A percentile compares a stretch with the other conserved stretches of the same genome.
phyloP scores from a whole-genome alignment of 2,329 filamentous ascomycete species.

The Penicillium aurantiogriseum region DNA sequence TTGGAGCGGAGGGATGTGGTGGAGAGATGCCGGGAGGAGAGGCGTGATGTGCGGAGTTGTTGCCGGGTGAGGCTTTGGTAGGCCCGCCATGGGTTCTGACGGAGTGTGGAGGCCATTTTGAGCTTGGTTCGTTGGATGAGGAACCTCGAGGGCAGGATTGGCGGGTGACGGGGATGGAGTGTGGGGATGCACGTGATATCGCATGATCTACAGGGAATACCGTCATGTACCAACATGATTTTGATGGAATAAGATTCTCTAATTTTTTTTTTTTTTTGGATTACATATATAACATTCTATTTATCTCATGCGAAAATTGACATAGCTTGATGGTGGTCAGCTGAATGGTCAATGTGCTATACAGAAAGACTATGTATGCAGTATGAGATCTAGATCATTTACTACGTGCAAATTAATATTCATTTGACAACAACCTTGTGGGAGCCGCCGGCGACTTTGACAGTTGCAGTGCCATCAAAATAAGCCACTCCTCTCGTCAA shows the following conservation, averaged over 20 bases:
- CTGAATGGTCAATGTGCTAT: background rate
- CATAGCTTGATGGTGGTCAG: background rate
- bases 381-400: background rate
- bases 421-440: slow-evolving; percentile 22
- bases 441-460: slow-evolving; percentile 23
- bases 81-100: slow-evolving; percentile 26
- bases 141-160: slow-evolving; percentile 7
- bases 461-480: slow-evolving; percentile 19
- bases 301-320: background rate
- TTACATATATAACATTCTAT: too few relatives aligned
- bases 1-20: slow-evolving; percentile 29
- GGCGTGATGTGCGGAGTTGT: slow-evolving; percentile 4
- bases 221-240: background rate
- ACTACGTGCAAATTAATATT: background rate
- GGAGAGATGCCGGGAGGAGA: slow-evolving; percentile 23
- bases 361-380: background rate
- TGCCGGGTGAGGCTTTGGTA: slow-evolving; percentile 30
- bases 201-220: slow-evolving; percentile 13
- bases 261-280: background rate
- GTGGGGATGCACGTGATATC: slow-evolving; percentile 26
- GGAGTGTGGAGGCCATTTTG: slow-evolving; percentile 21
- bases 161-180: slow-evolving; percentile 17
- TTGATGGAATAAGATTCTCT: background rate
- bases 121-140: slow-evolving; percentile 4
- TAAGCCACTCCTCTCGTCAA: slow-evolving; percentile 21